Percentiles rank a stretch among this genome's conserved stretches.
Evolutionary conservation across 768 basidiomycete genomes (phyloP).

Genomic region (Xerocomellus chrysenteron): DNA sequence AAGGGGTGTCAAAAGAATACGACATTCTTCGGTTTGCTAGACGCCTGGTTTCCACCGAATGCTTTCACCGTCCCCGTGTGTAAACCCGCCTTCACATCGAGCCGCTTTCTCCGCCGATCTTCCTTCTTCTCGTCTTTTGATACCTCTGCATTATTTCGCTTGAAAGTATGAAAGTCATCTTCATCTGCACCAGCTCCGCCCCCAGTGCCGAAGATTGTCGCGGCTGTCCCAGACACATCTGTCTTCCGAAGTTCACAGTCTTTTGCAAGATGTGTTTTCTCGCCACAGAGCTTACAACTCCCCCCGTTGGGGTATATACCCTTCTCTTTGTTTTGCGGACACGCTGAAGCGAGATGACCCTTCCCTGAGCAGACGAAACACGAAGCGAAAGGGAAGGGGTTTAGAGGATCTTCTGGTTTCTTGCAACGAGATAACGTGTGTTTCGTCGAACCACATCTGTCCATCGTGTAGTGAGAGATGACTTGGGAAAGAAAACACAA

Average conservation of each 20-base stretch:
- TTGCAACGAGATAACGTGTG: constrained; percentile 82
- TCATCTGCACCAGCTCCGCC: constrained; percentile 80
- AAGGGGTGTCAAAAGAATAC: constrained; percentile 42
- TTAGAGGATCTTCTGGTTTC: constrained; percentile 54
- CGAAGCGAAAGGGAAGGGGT: constrained; percentile 83
- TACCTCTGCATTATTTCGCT: constrained; percentile 59
- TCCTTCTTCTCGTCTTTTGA: constrained; percentile 57
- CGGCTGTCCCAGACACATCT: constrained; percentile 40
- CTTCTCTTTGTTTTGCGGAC: constrained; percentile 74
- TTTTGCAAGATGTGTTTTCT: constrained; percentile 81
- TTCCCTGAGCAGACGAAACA: constrained; percentile 87
- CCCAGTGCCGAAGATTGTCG: constrained; percentile 32
- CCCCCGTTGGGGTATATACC: constrained; percentile 93
- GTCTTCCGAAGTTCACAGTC: constrained; percentile 69
- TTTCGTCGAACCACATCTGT: constrained; percentile 76
- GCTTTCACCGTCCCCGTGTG: constrained; percentile 41
- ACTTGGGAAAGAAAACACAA: constrained; percentile 20
- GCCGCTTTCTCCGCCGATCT: constrained; percentile 40
- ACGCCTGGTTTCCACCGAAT: constrained; percentile 28
- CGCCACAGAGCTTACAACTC: constrained; percentile 83
- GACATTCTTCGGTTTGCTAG: constrained; percentile 42
- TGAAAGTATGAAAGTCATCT: constrained; percentile 88
- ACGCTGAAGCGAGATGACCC: constrained; percentile 84
- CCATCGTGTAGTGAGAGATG: neutral
- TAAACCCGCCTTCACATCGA: constrained; percentile 44